Percentiles rank a stretch among this genome's conserved stretches.
Conservation (phyloP, 2,329 filamentous ascomycete species). For the Aureobasidium namibiae region DNA sequence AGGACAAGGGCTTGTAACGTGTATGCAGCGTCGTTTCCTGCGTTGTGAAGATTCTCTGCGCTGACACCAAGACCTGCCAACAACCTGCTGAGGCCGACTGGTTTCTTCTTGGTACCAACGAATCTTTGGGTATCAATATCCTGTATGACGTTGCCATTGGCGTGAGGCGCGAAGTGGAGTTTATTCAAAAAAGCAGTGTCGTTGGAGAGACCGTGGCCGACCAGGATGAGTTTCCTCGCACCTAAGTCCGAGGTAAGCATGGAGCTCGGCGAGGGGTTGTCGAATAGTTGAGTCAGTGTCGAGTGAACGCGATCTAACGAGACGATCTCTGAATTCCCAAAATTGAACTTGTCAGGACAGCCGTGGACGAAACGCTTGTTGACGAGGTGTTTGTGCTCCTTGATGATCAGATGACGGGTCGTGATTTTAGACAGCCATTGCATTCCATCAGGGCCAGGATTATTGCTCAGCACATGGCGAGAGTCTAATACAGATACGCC, state of each 20-base stretch:
- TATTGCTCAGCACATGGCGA: slow-evolving; percentile 11
- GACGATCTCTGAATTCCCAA: slow-evolving; percentile 19
- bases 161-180: slow-evolving; percentile 14
- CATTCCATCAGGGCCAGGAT: background rate
- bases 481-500: slow-evolving; percentile 23
- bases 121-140: slow-evolving; percentile 20
- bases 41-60: slow-evolving; percentile 15
- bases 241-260: slow-evolving; percentile 3
- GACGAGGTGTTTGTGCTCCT: slow-evolving; percentile 18
- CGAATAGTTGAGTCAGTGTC: slow-evolving; percentile 13
- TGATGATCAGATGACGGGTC: slow-evolving; percentile 19
- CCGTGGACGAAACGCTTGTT: slow-evolving; percentile 21
- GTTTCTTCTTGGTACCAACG: slow-evolving; percentile 16
- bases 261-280: background rate
- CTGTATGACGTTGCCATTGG: slow-evolving; percentile 12
- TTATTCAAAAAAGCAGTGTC: slow-evolving; percentile 18
- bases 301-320: slow-evolving; percentile 13
- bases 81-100: slow-evolving; percentile 16
- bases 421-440: slow-evolving; percentile 18
- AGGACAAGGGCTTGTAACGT: slow-evolving; percentile 19
- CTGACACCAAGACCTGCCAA: slow-evolving; percentile 12
- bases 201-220: slow-evolving; percentile 20
- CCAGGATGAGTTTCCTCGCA: slow-evolving; percentile 18
- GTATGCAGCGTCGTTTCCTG: slow-evolving; percentile 18
- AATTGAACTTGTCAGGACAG: slow-evolving; percentile 22